Conservation (phyloP, 2,329 filamentous ascomycete species). For the Penicillium crustosum region DNA sequence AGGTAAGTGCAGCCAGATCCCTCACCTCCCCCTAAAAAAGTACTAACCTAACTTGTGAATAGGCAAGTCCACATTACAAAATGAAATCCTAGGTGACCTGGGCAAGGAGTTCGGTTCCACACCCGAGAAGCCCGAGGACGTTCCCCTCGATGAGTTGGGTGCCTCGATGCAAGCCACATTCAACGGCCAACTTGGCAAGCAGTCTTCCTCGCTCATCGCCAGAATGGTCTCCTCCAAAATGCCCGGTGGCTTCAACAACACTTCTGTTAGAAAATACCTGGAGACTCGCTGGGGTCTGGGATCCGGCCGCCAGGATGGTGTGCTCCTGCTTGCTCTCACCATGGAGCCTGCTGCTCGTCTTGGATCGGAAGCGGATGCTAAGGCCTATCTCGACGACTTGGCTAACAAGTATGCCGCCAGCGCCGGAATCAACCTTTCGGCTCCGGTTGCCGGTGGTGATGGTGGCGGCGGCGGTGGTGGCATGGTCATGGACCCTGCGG, state of each 20-base stretch:
- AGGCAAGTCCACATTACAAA: slow-evolving; percentile 98
- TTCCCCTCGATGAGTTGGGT: slow-evolving; percentile 90
- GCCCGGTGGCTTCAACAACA: slow-evolving; percentile 99
- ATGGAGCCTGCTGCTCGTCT: slow-evolving; percentile 89
- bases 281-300: slow-evolving; percentile 91
- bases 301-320: slow-evolving; percentile 84
- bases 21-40: too few relatives aligned
- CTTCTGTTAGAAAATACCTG: slow-evolving; percentile 88
- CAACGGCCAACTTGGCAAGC: slow-evolving; percentile 96
- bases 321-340: slow-evolving; percentile 82
- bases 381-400: slow-evolving; percentile 85
- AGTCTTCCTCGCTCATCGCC: slow-evolving; percentile 88
- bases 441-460: slow-evolving; percentile 68
- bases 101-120: slow-evolving; percentile 98
- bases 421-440: slow-evolving; percentile 79
- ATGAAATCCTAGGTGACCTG: slow-evolving; percentile 95
- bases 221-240: slow-evolving; percentile 98
- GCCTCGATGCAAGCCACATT: slow-evolving; percentile 98
- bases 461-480: slow-evolving; percentile 69
- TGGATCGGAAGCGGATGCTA: slow-evolving; percentile 85
- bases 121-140: slow-evolving; percentile 97
- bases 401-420: slow-evolving; percentile 84
- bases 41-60: slow-evolving; percentile 4
- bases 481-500: slow-evolving; percentile 99
- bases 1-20: slow-evolving; percentile 59